Evolutionary conservation across 2,329 filamentous ascomycete genomes (phyloP).

Genomic region (Aspergillus puulaauensis): DNA sequence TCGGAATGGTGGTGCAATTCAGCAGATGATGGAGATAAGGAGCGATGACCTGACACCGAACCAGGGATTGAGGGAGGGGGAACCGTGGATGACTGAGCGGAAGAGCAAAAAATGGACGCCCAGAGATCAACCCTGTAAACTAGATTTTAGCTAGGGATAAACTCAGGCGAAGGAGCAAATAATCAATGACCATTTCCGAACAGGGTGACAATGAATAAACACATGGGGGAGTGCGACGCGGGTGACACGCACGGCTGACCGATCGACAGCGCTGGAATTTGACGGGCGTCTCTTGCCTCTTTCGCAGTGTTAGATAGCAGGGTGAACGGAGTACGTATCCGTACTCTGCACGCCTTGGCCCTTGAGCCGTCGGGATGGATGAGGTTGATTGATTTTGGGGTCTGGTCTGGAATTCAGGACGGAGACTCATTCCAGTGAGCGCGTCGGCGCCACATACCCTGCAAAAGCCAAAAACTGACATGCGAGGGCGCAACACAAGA

Average conservation of each 20-base stretch:
- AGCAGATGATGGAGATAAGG: slow-evolving; percentile 1
- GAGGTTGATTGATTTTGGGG: too few relatives aligned
- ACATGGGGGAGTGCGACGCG: background rate
- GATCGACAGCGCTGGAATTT: background rate
- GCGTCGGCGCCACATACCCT: background rate
- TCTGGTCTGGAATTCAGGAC: too few relatives aligned
- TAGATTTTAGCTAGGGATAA: background rate
- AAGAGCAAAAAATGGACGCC: background rate
- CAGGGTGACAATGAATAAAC: background rate
- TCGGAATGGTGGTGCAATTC: slow-evolving; percentile 53
- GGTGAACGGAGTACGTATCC: too few relatives aligned
- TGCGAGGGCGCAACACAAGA: too few relatives aligned
- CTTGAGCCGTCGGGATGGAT: too few relatives aligned
- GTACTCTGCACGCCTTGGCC: too few relatives aligned
- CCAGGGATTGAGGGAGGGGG: background rate
- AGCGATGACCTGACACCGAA: background rate
- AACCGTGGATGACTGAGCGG: background rate
- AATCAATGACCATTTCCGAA: background rate
- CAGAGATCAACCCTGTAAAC: background rate
- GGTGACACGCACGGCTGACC: slow-evolving; percentile 7
- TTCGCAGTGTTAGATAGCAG: background rate
- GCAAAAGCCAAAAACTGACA: background rate
- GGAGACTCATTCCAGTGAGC: background rate
- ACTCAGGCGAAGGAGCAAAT: background rate
- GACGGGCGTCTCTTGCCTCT: background rate